phyloP scores from a whole-genome alignment of 495 filamentous ascomycete species.

The Penicillium samsonianum region DNA sequence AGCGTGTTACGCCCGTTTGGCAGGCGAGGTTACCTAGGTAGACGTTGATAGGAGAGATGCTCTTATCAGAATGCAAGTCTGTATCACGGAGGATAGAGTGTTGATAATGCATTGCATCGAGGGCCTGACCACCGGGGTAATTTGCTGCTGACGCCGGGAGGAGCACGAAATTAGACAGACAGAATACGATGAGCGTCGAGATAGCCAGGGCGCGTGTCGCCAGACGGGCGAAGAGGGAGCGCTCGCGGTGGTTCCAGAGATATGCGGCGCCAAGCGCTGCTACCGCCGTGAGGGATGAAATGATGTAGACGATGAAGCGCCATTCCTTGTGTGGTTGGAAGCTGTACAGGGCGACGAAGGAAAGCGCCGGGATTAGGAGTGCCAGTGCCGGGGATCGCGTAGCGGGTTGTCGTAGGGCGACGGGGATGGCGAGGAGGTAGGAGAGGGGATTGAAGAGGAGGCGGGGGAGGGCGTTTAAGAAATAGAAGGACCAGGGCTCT shows the following conservation, averaged over 20 bases:
- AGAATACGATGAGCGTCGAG: conserved; percentile 61
- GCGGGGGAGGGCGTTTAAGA: conserved; percentile 76
- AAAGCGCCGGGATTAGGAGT: conserved; percentile 64
- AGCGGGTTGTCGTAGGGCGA: conserved; percentile 57
- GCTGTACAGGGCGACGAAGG: conserved; percentile 80
- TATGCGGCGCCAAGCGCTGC: conserved; percentile 73
- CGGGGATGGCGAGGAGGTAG: conserved; percentile 62
- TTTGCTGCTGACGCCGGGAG: conserved; percentile 71
- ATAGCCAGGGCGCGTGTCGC: conserved; percentile 58
- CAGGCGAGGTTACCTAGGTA: conserved; percentile 87
- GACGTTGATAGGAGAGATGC: conserved; percentile 41
- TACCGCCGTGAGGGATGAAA: conserved; percentile 77
- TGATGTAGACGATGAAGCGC: conserved; percentile 88
- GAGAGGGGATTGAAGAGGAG: conserved; percentile 78
- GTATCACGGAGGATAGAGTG: conserved; percentile 11
- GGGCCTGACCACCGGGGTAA: conserved; percentile 82
- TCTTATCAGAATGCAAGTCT: conserved; percentile 10
- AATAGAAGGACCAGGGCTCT: conserved; percentile 82
- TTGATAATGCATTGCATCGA: conserved; percentile 53
- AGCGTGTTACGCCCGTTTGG: conserved; percentile 92
- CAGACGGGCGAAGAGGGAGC: conserved; percentile 42
- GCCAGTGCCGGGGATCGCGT: conserved; percentile 48
- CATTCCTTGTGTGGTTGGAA: conserved; percentile 92
- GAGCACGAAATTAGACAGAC: conserved; percentile 62
- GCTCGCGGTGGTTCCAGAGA: conserved; percentile 68